Conservation (phyloP, 2,329 filamentous ascomycete genomes). For the Xylariaceae sp. region DNA sequence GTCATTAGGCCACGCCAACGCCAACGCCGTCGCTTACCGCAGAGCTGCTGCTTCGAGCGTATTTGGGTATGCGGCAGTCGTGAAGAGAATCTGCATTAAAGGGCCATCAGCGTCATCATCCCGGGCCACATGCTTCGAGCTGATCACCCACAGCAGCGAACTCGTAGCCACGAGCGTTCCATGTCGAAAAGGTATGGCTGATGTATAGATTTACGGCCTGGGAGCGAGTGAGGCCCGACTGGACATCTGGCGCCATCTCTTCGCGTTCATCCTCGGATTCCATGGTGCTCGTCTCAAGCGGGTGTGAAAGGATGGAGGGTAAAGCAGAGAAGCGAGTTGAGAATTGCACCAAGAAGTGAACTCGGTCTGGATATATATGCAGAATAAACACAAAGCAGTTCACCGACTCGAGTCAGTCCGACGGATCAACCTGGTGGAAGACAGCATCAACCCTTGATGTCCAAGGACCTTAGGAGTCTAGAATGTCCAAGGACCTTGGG, state of each 20-base stretch:
- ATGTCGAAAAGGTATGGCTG: constrained; percentile 51
- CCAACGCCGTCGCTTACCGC: constrained; percentile 27
- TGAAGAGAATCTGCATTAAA: constrained; percentile 45
- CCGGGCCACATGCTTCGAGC: neutral
- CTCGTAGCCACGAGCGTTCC: constrained; percentile 52
- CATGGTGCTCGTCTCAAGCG: constrained; percentile 2
- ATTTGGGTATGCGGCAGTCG: constrained; percentile 42
- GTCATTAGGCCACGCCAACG: neutral
- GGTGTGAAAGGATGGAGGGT: neutral
- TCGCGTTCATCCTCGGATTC: constrained; percentile 12
- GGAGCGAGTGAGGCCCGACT: constrained; percentile 27
- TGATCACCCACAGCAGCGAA: constrained; percentile 45
- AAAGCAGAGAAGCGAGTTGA: neutral
- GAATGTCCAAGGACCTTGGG: no score
- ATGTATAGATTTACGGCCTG: constrained; percentile 41
- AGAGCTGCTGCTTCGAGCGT: constrained; percentile 37
- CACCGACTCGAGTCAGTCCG: constrained; percentile 7
- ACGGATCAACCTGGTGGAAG: neutral
- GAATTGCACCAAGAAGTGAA: no score
- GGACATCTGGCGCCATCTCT: neutral
- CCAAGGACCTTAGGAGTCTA: no score
- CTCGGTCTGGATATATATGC: no score
- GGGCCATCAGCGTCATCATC: constrained; percentile 8
- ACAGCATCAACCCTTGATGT: no score
- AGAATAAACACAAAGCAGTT: neutral